A percentile compares a stretch with the other conserved stretches of the same genome.
These are phyloP conservation scores for Neurospora sp. DNA, from an alignment of 495 filamentous ascomycete species.

Conservation along the genomic window DNA sequence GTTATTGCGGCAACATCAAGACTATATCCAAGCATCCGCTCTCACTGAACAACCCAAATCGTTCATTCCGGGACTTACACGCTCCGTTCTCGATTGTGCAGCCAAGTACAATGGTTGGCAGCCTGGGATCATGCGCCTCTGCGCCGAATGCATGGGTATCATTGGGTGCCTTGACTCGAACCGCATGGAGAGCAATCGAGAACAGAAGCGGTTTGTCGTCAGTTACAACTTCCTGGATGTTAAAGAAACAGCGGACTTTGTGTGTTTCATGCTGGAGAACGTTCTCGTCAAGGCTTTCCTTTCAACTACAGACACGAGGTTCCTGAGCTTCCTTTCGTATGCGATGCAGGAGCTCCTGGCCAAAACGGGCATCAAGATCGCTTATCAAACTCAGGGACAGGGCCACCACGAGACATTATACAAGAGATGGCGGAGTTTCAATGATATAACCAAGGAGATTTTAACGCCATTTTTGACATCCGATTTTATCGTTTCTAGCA, in stretches of 20 bases:
- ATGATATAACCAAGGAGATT: conserved; percentile 63
- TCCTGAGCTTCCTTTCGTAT: conserved; percentile 83
- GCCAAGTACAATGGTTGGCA: conserved; percentile 65
- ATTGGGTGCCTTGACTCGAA: conserved; percentile 90
- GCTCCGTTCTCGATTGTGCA: conserved; percentile 73
- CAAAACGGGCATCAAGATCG: conserved; percentile 57
- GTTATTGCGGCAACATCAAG: conserved; percentile 64
- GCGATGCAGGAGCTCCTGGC: conserved; percentile 87
- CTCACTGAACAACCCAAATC: conserved; percentile 76
- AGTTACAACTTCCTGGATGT: conserved; percentile 73
- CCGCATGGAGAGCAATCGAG: conserved; percentile 67
- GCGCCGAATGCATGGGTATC: conserved; percentile 70
- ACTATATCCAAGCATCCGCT: conserved; percentile 70
- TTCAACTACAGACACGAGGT: conserved; percentile 72
- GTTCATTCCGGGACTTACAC: conserved; percentile 57
- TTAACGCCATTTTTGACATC: conserved; percentile 80
- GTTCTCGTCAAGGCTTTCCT: conserved; percentile 85
- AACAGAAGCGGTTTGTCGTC: conserved; percentile 70
- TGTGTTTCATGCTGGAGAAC: conserved; percentile 72
- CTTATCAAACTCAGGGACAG: conserved; percentile 26
- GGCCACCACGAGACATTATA: conserved; percentile 27
- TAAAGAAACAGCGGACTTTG: conserved; percentile 75
- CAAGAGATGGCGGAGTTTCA: conserved; percentile 64
- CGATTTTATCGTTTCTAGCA: conserved; percentile 58
- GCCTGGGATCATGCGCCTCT: conserved; percentile 55